phyloP scores from a whole-genome alignment of 2,329 filamentous ascomycete species.

The Plenodomus tracheiphilus region DNA sequence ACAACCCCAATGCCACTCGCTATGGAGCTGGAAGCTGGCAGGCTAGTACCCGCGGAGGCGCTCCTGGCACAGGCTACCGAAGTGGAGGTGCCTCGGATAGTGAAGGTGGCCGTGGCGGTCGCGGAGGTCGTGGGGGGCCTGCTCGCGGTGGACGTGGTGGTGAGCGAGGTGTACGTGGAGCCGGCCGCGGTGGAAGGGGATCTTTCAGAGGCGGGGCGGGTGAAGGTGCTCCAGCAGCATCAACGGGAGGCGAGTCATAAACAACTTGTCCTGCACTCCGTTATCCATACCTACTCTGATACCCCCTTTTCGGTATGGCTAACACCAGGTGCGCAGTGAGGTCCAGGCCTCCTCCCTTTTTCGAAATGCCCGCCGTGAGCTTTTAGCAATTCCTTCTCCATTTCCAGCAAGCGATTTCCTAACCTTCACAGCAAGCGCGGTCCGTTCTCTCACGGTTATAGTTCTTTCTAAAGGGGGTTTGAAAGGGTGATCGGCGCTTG shows the following conservation, averaged over 20 bases:
- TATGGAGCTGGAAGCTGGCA: constrained; percentile 62
- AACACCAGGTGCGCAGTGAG: not conserved
- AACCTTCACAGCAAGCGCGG: not conserved
- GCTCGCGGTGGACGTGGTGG: constrained; percentile 58
- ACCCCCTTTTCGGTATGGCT: constrained; percentile 30
- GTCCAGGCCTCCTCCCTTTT: not conserved
- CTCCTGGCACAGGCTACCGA: constrained; percentile 74
- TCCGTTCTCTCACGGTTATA: not conserved
- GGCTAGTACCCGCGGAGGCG: constrained; percentile 66
- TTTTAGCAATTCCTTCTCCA: not conserved
- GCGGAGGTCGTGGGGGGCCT: constrained; percentile 51
- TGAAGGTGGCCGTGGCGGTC: constrained; percentile 67
- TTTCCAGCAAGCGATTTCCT: not conserved
- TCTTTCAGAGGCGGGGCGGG: constrained; percentile 37
- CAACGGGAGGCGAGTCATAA: constrained; percentile 46
- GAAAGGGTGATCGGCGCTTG: not conserved
- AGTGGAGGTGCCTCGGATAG: constrained; percentile 78
- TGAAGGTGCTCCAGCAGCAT: constrained; percentile 39
- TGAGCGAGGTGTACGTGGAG: constrained; percentile 40
- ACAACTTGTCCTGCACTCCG: constrained; percentile 15
- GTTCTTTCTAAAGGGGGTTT: not conserved
- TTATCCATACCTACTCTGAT: constrained; percentile 29
- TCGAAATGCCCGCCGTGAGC: not conserved
- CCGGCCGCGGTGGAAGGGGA: constrained; percentile 46
- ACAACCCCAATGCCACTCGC: constrained; percentile 47